A percentile compares a stretch with the other conserved stretches of the same genome.
phyloP scores from a whole-genome alignment of 176 grass and related monocot species.

The Typha latifolia region DNA sequence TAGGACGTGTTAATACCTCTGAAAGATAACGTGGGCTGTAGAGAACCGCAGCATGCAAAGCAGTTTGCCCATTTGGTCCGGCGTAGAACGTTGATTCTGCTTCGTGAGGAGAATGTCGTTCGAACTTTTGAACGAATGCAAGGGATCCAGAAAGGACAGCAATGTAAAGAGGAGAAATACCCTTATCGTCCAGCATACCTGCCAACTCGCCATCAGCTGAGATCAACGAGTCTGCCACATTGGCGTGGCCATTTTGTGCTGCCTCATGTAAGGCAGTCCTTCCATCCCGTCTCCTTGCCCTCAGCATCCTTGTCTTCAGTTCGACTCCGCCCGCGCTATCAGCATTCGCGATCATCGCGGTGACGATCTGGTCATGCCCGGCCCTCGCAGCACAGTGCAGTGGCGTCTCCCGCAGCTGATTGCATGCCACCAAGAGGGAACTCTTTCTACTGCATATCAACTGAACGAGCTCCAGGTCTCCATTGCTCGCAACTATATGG shows the following conservation, averaged over 20 bases:
- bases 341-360: neutral
- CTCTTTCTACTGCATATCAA: neutral
- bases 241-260: neutral
- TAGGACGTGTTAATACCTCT: neutral
- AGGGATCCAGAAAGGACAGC: constrained; percentile 3
- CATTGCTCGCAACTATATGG: constrained; percentile 4
- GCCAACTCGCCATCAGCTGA: neutral
- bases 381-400: constrained; percentile 21
- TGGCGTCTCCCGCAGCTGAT: constrained; percentile 11
- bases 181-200: neutral
- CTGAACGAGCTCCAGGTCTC: neutral
- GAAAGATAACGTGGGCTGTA: neutral
- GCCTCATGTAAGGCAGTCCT: constrained; percentile 20
- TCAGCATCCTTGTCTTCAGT: no score
- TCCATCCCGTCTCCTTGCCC: neutral
- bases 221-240: neutral
- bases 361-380: neutral
- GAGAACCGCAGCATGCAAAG: constrained; percentile 6
- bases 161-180: constrained; percentile 16
- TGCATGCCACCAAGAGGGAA: neutral
- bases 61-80: constrained; percentile 2
- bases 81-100: neutral
- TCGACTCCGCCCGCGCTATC: no score
- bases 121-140: constrained; percentile 1
- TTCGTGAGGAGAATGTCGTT: no score